Evolutionary conservation across 2,329 filamentous ascomycete species (phyloP), one percentile per base, ranked within the genome.

Genomic region (Alternaria ethzedia): DNA sequence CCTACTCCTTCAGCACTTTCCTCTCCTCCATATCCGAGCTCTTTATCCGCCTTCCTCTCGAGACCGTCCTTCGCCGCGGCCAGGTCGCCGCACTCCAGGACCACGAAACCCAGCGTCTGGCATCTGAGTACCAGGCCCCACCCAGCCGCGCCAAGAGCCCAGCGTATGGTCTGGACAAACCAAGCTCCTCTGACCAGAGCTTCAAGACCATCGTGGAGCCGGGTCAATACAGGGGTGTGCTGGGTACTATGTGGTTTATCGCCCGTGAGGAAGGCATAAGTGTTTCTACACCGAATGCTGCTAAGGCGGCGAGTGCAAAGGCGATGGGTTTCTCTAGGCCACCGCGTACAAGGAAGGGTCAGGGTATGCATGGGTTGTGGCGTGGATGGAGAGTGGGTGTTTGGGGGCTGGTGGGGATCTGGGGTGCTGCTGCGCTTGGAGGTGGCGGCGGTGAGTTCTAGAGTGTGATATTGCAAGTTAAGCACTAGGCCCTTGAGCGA

Each of bases 181-280:
- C 63, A 23, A 57, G 36, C 21, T 49, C 36, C n/a, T 41, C 36
- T 7, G 69, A 79, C 13, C 69, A 68, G 68, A 80, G 80, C 56
- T 71, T 83, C 80, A 89, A 93, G 59, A 94, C 93, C 0, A 90
- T 97, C 58, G 89, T 98, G 1, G 89, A 91, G 3, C 85, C 92
- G 0, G 94, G 94, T 3, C 88, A 88, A 5, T 99, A 97, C 78
- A 85, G 88, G 32, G 96, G 96, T n/a, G 86, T 97, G 2, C 79
- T 96, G n/a, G 92, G 93, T 4, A 97, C 95, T 3, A 94, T 97
- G 87, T 95, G 93, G 85, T 88, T 88, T 64, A 96, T 99, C 65
- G 86, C 92, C 1, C 86, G 90, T 36, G 92, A 96, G 72, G 96
- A 99, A 79, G 96, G 96, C 8, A 82, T 63, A 83, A 72, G 82